phyloP scores from a whole-genome alignment of 805 yeast species.

The Myxozyma monticola region DNA sequence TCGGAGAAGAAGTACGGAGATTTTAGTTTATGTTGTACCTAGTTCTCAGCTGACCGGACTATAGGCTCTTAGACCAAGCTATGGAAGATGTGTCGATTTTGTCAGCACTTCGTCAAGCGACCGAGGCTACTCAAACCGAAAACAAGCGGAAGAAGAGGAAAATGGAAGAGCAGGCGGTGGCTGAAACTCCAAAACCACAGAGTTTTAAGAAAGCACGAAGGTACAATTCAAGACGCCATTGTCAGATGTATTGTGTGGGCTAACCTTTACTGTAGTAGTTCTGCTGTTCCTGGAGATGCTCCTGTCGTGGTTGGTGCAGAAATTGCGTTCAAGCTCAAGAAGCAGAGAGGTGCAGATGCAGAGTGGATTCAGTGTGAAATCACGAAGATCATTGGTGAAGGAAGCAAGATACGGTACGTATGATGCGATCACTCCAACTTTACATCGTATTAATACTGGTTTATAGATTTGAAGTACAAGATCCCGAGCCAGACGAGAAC shows the following conservation, averaged over 20 bases:
- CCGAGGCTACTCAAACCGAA: constrained; percentile 7
- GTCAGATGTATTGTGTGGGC: not conserved
- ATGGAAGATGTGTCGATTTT: constrained; percentile 20
- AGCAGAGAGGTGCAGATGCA: constrained; percentile 63
- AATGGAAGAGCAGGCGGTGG: constrained; percentile 20
- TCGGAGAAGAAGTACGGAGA: constrained; percentile 18
- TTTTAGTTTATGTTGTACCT: not conserved
- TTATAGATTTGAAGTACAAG: constrained; percentile 78
- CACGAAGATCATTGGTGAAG: constrained; percentile 70
- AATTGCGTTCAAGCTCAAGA: constrained; percentile 76
- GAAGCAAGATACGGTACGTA: constrained; percentile 43
- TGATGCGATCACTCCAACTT: no score
- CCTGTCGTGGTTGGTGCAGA: constrained; percentile 55
- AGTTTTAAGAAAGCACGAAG: constrained; percentile 23
- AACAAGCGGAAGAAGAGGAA: constrained; percentile 28
- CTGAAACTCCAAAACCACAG: constrained; percentile 14
- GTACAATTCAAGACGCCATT: not conserved
- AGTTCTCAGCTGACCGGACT: not conserved
- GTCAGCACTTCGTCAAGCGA: constrained; percentile 24
- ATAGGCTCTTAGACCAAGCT: constrained; percentile 24
- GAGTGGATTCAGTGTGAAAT: constrained; percentile 98
- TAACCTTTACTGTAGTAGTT: constrained; percentile 7
- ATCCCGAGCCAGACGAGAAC: constrained; percentile 95
- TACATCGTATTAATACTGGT: not conserved
- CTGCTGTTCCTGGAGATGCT: constrained; percentile 15